Evolutionary conservation across 2,329 filamentous ascomycete species (phyloP), one percentile per base, ranked within the genome.

Genomic region (Aspergillus fructus): DNA sequence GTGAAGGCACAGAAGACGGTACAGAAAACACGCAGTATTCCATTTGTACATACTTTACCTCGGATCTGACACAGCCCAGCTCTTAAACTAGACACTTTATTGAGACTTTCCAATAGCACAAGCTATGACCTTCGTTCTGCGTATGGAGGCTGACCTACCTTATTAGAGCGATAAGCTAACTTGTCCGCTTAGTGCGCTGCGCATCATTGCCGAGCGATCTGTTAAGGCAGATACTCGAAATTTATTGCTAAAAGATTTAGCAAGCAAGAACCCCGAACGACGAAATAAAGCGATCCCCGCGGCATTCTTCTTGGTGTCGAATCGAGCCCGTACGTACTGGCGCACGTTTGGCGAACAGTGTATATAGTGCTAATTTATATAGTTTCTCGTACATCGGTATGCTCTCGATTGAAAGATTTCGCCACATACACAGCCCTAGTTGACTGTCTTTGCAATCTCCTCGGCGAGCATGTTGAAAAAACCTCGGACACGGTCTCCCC

Each of bases 121-220:
- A 93, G 87, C 71, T 87, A 85, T 66, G 83, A 88, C 19, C 88
- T 93, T 61, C 81, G 87, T 62, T 87, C 90, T 59, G 87, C 89
- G 56, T 85, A 87, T 11, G 80, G 81, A 60, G 83, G 82, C 27
- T 24, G 19, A n/a, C 23, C 23, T 19, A 40, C 15, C 75, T 85
- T 4, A 82, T 79, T 66, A 81, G 84, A 57, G 75, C 81, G 24
- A 80, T 81, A 48, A 33, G 51, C 57, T 55, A 9, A 65, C 55
- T 19, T 23, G 19, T 24, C 34, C 52, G 24, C 4, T 7, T 24
- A 78, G 75, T 43, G 73, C 79, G 19, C 65, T 80, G 49, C 77
- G 76, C 43, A 80, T 81, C 3, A 73, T 81, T 9, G 74, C 74
- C 6, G 77, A 79, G 56, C 69, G 79, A 55, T 75, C 75, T 2